These are phyloP conservation scores for Globomyces sp. DNA, from an alignment of 371 early-diverging fungal species.

Conservation along the genomic window DNA sequence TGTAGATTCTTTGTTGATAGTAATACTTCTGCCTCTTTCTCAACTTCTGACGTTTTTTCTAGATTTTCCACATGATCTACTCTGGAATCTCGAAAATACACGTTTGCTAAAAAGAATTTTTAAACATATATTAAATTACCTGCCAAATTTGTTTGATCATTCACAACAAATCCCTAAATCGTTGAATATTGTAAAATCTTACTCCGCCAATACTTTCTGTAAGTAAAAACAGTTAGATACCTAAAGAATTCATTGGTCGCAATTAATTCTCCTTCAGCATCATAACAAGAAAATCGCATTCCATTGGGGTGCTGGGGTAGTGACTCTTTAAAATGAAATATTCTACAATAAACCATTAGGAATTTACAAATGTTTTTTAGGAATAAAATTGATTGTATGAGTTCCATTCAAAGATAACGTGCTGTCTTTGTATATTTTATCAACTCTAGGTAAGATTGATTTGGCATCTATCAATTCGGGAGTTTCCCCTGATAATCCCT, in stretches of 20 bases:
- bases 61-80: conserved; percentile 26
- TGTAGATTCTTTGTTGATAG: too few species aligned
- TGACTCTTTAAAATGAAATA: conserved; percentile 81
- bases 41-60: conserved; percentile 12
- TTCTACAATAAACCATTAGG: conserved; percentile 12
- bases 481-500: conserved; percentile 78
- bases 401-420: conserved; percentile 69
- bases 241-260: conserved; percentile 14
- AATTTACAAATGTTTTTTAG: conserved; percentile 64
- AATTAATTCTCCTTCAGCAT: conserved; percentile 60
- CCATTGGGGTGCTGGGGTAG: conserved; percentile 96
- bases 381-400: conserved; percentile 77
- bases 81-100: conserved; percentile 65
- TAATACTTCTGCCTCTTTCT: not conserved
- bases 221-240: not conserved
- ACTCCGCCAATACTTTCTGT: conserved; percentile 81
- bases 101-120: conserved; percentile 34
- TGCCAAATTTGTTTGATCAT: conserved; percentile 80
- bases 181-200: conserved; percentile 67
- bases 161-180: conserved; percentile 95
- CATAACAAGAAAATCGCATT: conserved; percentile 87
- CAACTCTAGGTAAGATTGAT: conserved; percentile 70
- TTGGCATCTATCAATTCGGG: conserved; percentile 87
- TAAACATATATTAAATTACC: conserved; percentile 44
- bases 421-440: conserved; percentile 71